Percentiles rank a stretch among this genome's conserved stretches.
Conservation (phyloP, 768 basidiomycete genomes). For the Naganishia vishniacii region DNA sequence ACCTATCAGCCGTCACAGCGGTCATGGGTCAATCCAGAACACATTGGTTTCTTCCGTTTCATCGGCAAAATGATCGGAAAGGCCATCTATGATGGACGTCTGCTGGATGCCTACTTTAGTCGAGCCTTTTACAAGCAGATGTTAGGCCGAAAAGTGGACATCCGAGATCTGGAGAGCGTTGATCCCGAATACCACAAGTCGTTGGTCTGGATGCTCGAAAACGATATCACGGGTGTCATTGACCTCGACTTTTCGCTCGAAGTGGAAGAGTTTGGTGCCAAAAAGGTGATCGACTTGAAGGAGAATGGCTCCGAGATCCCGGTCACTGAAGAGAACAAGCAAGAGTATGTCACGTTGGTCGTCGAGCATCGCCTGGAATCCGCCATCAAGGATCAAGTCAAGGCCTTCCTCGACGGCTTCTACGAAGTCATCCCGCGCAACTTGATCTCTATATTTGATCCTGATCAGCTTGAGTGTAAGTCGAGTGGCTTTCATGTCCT, state of each 20-base stretch:
- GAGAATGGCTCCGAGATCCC: constrained; percentile 72
- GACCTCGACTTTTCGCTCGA: constrained; percentile 86
- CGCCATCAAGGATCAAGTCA: constrained; percentile 93
- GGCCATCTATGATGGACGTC: constrained; percentile 81
- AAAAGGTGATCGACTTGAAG: constrained; percentile 79
- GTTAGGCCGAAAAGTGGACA: constrained; percentile 87
- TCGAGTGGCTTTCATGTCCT: not conserved
- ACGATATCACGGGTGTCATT: constrained; percentile 57
- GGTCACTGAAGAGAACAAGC: constrained; percentile 93
- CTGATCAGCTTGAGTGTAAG: constrained; percentile 45
- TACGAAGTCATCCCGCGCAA: constrained; percentile 97
- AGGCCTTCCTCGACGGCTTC: constrained; percentile 81
- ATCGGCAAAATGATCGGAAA: constrained; percentile 94
- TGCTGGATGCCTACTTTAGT: constrained; percentile 96
- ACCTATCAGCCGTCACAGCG: constrained; percentile 77
- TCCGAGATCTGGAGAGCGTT: constrained; percentile 93
- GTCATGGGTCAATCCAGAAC: constrained; percentile 67
- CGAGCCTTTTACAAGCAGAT: constrained; percentile 93
- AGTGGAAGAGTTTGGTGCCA: constrained; percentile 94
- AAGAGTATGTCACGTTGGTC: constrained; percentile 90
- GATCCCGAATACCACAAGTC: constrained; percentile 99
- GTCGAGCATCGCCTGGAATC: constrained; percentile 88
- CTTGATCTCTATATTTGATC: constrained; percentile 66
- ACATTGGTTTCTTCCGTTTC: constrained; percentile 96
- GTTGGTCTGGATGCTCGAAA: constrained; percentile 95